Evolutionary conservation across 176 grass and related monocot genomes (phyloP).

Genomic region (Phyllostachys edulis): DNA sequence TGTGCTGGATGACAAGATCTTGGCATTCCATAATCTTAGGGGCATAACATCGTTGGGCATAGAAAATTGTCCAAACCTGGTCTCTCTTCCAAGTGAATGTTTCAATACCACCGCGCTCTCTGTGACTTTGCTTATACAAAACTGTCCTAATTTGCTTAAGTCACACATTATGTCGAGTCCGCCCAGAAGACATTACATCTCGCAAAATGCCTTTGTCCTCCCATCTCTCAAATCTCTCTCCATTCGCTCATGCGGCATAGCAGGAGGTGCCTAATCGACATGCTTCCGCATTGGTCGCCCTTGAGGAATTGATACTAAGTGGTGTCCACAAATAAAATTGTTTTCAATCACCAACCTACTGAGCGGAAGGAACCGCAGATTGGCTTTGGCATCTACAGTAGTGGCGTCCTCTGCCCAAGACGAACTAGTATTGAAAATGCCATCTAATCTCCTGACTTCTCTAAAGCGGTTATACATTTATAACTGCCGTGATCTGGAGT

Average conservation of each 20-base stretch:
- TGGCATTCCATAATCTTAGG: conserved; percentile 6
- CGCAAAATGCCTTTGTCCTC: neutral
- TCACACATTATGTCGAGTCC: neutral
- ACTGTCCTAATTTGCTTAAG: conserved; percentile 16
- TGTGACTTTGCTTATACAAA: accelerated
- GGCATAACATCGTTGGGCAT: neutral
- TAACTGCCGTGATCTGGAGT: neutral
- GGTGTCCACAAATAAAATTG: neutral
- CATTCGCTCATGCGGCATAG: neutral
- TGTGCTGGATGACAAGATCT: neutral
- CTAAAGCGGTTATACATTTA: neutral
- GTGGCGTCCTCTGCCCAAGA: neutral
- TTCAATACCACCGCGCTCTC: too few species aligned
- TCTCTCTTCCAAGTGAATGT: neutral
- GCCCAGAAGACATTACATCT: neutral
- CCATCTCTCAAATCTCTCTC: neutral
- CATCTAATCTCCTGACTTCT: neutral
- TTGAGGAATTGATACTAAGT: accelerated
- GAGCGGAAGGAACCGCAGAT: neutral
- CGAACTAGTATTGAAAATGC: neutral
- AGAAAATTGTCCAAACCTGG: neutral
- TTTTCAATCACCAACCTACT: neutral
- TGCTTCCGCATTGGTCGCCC: neutral
- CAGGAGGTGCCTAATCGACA: neutral
- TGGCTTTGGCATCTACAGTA: neutral